Conservation (phyloP, 192 early-diverging fungal species). For the Mortierella hygrophila region DNA sequence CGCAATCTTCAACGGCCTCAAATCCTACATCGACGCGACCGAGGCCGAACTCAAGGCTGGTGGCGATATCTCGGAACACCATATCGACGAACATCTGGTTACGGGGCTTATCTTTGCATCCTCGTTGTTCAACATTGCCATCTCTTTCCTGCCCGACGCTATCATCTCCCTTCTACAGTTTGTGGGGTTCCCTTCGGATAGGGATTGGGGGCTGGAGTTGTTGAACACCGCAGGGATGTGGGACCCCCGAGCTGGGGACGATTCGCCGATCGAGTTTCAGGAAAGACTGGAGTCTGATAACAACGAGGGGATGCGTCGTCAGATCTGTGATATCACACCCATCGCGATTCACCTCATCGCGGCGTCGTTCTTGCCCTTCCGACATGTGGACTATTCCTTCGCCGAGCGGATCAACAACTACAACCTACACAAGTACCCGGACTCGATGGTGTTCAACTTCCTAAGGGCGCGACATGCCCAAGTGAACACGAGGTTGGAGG, state of each 20-base stretch:
- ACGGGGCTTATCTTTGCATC: constrained; percentile 83
- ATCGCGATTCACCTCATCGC: constrained; percentile 82
- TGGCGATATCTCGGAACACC: constrained; percentile 61
- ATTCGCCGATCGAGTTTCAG: constrained; percentile 44
- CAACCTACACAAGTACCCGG: constrained; percentile 68
- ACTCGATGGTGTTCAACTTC: constrained; percentile 79
- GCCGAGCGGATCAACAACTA: constrained; percentile 69
- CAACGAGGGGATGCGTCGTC: constrained; percentile 76
- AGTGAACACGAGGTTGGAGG: constrained; percentile 64
- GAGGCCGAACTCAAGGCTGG: constrained; percentile 63
- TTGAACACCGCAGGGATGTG: constrained; percentile 81
- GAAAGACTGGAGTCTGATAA: constrained; percentile 36
- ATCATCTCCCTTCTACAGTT: constrained; percentile 83
- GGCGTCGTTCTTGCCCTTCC: constrained; percentile 75
- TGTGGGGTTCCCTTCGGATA: constrained; percentile 84
- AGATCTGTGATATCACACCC: constrained; percentile 79
- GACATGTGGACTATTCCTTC: constrained; percentile 74
- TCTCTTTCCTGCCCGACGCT: constrained; percentile 81
- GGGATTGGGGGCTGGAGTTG: constrained; percentile 77
- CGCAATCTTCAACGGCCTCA: constrained; percentile 69
- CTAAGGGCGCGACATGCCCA: constrained; percentile 74
- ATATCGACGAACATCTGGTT: constrained; percentile 84
- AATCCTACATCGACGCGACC: constrained; percentile 58
- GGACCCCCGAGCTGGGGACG: constrained; percentile 46
- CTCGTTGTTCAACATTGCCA: constrained; percentile 82